These are phyloP conservation scores for Auricularia cornea DNA, from an alignment of 768 basidiomycete species.

Conservation along the genomic window DNA sequence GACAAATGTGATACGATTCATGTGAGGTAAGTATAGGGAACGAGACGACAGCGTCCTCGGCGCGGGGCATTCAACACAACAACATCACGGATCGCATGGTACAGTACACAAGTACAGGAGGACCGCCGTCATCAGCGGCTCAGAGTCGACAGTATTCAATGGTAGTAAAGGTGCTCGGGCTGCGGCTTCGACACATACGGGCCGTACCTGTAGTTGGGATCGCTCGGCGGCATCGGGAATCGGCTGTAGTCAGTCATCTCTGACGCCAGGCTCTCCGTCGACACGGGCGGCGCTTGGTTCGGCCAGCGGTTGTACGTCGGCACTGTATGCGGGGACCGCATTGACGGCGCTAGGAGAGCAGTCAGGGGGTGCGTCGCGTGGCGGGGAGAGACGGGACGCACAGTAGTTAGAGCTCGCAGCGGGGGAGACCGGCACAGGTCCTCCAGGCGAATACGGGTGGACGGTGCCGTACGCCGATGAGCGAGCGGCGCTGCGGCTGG, in stretches of 20 bases:
- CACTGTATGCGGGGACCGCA: neutral
- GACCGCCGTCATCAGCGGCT: too few species aligned
- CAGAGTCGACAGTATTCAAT: neutral
- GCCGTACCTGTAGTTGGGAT: neutral
- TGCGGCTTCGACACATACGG: neutral
- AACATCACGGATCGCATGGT: too few species aligned
- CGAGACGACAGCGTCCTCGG: too few species aligned
- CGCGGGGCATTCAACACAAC: too few species aligned
- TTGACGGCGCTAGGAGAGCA: neutral
- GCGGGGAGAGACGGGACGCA: neutral
- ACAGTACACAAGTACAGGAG: too few species aligned
- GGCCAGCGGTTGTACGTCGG: neutral
- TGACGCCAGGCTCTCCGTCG: neutral
- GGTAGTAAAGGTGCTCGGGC: neutral
- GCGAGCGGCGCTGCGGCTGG: too few species aligned
- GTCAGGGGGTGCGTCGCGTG: neutral
- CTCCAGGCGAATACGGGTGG: neutral
- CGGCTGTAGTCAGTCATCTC: neutral
- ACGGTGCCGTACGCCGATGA: neutral
- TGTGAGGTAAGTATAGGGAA: too few species aligned
- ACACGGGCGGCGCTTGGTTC: neutral
- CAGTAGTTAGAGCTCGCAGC: neutral
- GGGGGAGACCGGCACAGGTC: neutral
- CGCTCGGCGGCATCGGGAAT: neutral
- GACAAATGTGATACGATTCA: too few species aligned